Percentiles rank a stretch among this genome's conserved stretches.
Conservation (phyloP, 192 early-diverging fungal species). For the Coemansia sp. region DNA sequence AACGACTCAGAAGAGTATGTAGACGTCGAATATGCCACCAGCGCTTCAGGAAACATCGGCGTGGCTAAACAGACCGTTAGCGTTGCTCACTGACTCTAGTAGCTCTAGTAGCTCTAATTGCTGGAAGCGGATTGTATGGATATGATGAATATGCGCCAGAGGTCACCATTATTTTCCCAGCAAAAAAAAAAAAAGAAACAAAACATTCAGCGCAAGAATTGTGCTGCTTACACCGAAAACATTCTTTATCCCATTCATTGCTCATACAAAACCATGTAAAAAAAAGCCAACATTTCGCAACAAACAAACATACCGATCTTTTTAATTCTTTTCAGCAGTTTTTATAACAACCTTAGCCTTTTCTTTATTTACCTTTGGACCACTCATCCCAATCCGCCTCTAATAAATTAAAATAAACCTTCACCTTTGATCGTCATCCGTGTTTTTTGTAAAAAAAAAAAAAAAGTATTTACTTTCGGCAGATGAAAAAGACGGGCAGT, state of each 20-base stretch:
- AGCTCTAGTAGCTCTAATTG: background rate
- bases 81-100: background rate
- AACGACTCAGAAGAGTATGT: background rate
- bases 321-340: background rate
- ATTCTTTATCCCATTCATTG: background rate
- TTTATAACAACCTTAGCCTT: background rate
- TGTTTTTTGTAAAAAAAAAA: too few relatives aligned
- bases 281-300: background rate
- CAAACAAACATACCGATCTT: background rate
- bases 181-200: too few relatives aligned
- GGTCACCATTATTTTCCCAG: background rate
- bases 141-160: background rate
- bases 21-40: background rate
- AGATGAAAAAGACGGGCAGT: too few relatives aligned
- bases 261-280: slow-evolving; percentile 6
- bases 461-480: too few relatives aligned
- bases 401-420: too few relatives aligned
- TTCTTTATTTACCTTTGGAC: background rate
- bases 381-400: too few relatives aligned
- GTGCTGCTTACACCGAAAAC: background rate
- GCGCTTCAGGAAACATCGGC: background rate
- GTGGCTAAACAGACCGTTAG: background rate
- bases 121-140: background rate
- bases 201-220: background rate
- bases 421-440: too few relatives aligned